phyloP scores from a whole-genome alignment of 768 basidiomycete species.

The Boletus edulis region DNA sequence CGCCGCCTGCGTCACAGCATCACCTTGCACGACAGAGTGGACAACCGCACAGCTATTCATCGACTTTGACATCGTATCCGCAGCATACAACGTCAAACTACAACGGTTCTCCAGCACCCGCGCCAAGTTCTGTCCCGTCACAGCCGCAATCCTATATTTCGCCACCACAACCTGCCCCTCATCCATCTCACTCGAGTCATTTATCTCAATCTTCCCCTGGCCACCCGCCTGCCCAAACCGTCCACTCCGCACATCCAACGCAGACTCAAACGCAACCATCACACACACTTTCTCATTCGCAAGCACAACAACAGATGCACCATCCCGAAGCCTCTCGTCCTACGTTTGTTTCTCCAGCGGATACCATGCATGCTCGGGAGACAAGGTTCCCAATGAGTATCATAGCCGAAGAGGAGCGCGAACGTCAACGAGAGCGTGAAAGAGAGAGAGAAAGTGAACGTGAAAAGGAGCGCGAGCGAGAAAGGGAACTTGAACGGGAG shows the following conservation, averaged over 20 bases:
- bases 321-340: constrained; percentile 23
- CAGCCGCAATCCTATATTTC: constrained; percentile 29
- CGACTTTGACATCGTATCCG: constrained; percentile 14
- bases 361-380: constrained; percentile 29
- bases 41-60: constrained; percentile 16
- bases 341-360: constrained; percentile 27
- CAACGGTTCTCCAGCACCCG: constrained; percentile 16
- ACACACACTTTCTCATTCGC: constrained; percentile 27
- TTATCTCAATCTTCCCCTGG: constrained; percentile 16
- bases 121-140: constrained; percentile 9
- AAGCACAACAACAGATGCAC: constrained; percentile 27
- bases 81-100: constrained; percentile 16
- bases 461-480: constrained; percentile 19
- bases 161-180: constrained; percentile 7
- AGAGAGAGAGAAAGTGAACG: constrained; percentile 20
- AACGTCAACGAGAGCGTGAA: constrained; percentile 21
- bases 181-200: constrained; percentile 12
- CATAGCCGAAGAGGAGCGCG: constrained; percentile 19
- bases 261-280: constrained; percentile 24
- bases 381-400: constrained; percentile 9
- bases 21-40: constrained; percentile 19
- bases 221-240: constrained; percentile 15
- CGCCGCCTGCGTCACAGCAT: constrained; percentile 14
- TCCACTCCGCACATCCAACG: constrained; percentile 12
- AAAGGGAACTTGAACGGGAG: constrained; percentile 20